Percentiles rank a stretch among this genome's conserved stretches.
These are phyloP conservation scores for Jackrogersella minutella DNA, from an alignment of 495 filamentous ascomycete species.

Conservation along the genomic window DNA sequence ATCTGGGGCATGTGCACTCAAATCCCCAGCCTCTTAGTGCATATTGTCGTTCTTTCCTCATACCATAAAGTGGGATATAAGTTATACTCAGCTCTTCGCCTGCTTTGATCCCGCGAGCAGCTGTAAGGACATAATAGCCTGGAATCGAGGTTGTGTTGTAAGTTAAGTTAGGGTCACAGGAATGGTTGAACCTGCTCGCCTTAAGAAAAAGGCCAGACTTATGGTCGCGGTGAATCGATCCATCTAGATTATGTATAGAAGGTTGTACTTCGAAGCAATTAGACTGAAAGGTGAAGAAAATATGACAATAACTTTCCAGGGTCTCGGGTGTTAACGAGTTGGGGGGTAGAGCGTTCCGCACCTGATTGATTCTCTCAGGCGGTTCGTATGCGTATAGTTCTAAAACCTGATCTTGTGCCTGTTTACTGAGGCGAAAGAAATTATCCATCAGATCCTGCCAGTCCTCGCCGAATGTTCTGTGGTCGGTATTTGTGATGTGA, in stretches of 20 bases:
- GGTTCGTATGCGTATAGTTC: background rate
- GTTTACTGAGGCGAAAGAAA: background rate
- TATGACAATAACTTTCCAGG: too few relatives aligned
- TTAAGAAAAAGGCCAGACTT: constrained; percentile 3
- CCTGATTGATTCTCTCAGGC: background rate
- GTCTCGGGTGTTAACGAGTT: too few relatives aligned
- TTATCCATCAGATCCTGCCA: too few relatives aligned
- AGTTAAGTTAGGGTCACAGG: constrained; percentile 15
- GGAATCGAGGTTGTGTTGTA: background rate
- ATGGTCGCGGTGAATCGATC: background rate
- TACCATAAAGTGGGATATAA: background rate
- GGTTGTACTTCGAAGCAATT: constrained; percentile 1
- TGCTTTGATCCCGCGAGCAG: background rate
- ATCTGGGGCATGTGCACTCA: background rate
- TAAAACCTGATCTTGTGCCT: background rate
- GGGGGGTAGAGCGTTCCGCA: too few relatives aligned
- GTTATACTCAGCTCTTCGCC: constrained; percentile 18
- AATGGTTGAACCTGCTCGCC: constrained; percentile 30
- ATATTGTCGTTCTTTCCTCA: background rate
- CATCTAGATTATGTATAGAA: background rate
- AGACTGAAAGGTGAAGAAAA: background rate
- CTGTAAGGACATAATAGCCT: background rate
- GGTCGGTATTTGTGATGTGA: background rate
- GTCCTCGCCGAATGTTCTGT: too few relatives aligned
- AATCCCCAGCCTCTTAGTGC: background rate